Evolutionary conservation across 2,329 filamentous ascomycete species (phyloP), one percentile per base, ranked within the genome.

Genomic region (Verticillium tricorpus): DNA sequence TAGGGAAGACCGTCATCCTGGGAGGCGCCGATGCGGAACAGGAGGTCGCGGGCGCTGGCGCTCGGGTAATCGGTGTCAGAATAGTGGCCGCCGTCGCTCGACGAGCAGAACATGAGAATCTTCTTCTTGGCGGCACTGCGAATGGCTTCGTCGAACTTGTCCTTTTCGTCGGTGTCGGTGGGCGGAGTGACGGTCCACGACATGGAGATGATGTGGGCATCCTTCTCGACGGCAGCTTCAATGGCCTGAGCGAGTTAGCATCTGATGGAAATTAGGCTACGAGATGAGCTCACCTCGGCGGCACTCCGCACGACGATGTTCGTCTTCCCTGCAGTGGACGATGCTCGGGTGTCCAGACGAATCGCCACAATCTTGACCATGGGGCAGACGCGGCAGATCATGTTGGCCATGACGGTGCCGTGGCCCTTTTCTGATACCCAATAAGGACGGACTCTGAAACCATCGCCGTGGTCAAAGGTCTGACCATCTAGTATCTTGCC

Each of bases 101-200:
- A 69, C 0, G 76, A 69, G 65, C 75, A 77, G 63, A 78, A 78
- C 63, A 78, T 71, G 52, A 77, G 67, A 5, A 77, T 77, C 7
- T 69, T 61, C n/a, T 60, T 59, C 2, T 64, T 58, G 1, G 63
- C 61, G 0, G 73, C 74, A 1, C 65, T 56, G 0, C 55, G 50
- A 31, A 77, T 69, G 14, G 58, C 61, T 7, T 58, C 28, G 22
- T 56, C 60, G 35, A 58, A 25, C 39, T 54, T 52, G 1, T 59
- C 58, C 28, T 45, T 45, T 2, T 59, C 31, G 35, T 39, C 22
- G 14, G 68, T 66, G 19, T 65, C 63, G 6, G 56, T 56, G 1
- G 62, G 57, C 31, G 64, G 22, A 56, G 68, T 59, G n/a, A 77
- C 71, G 1, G 72, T 75, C 74, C 73, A 77, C 1, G 71, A 73